A percentile compares a stretch with the other conserved stretches of the same genome.
Conservation (phyloP, 2,329 filamentous ascomycete species). For the Penicillium sp. region DNA sequence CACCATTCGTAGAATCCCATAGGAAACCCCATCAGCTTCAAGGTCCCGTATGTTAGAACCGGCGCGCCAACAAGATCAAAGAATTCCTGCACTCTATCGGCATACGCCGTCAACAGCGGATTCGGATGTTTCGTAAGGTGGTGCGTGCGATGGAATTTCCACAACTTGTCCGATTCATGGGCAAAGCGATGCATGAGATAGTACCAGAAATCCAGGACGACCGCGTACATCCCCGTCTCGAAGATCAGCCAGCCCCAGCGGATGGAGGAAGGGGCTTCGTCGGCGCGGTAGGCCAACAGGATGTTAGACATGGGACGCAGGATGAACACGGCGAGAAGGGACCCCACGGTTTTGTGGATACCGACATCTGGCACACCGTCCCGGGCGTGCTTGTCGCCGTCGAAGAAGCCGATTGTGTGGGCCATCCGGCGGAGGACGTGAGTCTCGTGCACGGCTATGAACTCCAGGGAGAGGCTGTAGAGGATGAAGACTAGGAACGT, state of each 20-base stretch:
- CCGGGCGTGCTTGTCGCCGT: conserved; percentile 28
- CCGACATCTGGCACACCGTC: conserved; percentile 28
- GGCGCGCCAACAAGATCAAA: conserved; percentile 27
- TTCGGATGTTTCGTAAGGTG: conserved; percentile 29
- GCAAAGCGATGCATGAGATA: conserved; percentile 28
- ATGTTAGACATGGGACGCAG: conserved; percentile 27
- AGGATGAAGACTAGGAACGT: conserved; percentile 20
- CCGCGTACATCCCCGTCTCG: conserved; percentile 23
- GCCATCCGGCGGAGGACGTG: conserved; percentile 26
- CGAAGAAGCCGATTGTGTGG: conserved; percentile 25
- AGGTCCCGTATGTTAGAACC: conserved; percentile 21
- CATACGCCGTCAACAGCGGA: conserved; percentile 26
- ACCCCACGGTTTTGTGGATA: conserved; percentile 24
- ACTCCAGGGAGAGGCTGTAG: conserved; percentile 23
- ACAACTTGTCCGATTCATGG: conserved; percentile 23
- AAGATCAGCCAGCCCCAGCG: conserved; percentile 23
- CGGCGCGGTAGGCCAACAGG: conserved; percentile 21
- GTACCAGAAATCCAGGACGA: conserved; percentile 30
- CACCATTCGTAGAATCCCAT: conserved; percentile 31
- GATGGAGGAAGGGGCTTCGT: conserved; percentile 17
- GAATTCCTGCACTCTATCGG: conserved; percentile 26
- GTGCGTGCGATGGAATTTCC: conserved; percentile 29
- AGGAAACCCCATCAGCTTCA: conserved; percentile 24
- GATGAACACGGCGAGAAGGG: conserved; percentile 22
- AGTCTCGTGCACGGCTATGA: conserved; percentile 25